Conservation (phyloP, 129 eudicot species). For the Pseudognaphalium luteoalbum region DNA sequence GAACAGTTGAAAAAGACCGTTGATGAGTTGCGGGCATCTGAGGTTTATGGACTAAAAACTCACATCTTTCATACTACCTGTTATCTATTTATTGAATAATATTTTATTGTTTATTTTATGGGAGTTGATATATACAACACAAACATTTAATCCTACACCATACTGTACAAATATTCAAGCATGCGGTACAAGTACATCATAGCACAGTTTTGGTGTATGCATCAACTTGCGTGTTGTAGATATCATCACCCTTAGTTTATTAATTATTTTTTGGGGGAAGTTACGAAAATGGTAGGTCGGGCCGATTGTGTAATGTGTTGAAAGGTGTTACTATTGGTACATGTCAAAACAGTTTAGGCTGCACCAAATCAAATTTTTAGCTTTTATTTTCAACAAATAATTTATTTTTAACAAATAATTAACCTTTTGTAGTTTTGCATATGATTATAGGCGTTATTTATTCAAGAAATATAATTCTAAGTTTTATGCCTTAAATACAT, state of each 20-base stretch:
- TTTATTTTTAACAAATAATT: too few relatives aligned
- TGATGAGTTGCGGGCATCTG: conserved; percentile 81
- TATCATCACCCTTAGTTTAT: neutral
- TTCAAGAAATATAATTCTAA: too few relatives aligned
- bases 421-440: too few relatives aligned
- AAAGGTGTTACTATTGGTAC: neutral
- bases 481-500: conserved; percentile 13
- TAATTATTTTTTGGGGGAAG: neutral
- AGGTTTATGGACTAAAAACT: conserved; percentile 44
- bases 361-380: too few relatives aligned
- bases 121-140: too few relatives aligned
- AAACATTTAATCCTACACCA: too few relatives aligned
- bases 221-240: too few relatives aligned
- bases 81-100: too few relatives aligned
- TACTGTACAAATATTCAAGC: too few relatives aligned
- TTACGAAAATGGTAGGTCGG: neutral
- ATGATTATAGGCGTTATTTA: neutral
- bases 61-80: neutral
- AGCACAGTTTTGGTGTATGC: too few relatives aligned
- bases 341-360: neutral
- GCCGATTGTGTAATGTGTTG: neutral
- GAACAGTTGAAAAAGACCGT: conserved; percentile 70
- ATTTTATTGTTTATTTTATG: neutral
- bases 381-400: too few relatives aligned
- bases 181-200: too few relatives aligned